Evolutionary conservation across 73 alveolate species (phyloP).

Genomic region (Tetrahymena borealis): DNA sequence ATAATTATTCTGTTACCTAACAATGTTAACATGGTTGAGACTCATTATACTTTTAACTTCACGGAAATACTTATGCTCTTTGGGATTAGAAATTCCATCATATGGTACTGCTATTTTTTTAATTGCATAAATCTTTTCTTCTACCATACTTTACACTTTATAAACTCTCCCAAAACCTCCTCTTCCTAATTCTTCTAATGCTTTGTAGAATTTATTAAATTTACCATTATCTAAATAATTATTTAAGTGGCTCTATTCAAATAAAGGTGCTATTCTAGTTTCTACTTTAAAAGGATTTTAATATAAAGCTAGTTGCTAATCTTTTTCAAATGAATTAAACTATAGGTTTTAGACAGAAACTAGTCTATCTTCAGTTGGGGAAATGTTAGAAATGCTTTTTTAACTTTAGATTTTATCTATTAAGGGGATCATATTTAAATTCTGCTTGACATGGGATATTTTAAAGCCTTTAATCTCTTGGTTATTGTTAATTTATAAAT

Average conservation of each 20-base stretch:
- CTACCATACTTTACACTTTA: background rate
- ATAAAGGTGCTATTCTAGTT: background rate
- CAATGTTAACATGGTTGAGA: background rate
- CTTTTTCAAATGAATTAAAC: background rate
- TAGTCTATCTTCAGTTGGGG: background rate
- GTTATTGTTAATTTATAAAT: background rate
- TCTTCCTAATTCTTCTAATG: background rate
- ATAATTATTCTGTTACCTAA: too few species aligned
- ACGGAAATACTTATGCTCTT: background rate
- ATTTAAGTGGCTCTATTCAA: background rate
- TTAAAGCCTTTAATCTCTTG: background rate
- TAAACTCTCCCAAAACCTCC: background rate
- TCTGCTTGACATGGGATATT: background rate
- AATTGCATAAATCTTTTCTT: background rate
- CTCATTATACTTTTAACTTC: background rate
- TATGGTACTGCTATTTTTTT: background rate
- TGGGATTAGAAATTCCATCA: background rate
- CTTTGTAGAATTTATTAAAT: background rate
- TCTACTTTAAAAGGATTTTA: background rate
- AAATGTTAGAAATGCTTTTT: too few species aligned
- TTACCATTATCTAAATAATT: background rate
- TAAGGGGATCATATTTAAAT: background rate
- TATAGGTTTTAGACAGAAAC: background rate
- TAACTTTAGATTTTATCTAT: background rate
- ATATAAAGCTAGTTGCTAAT: background rate